Evolutionary conservation across 2,329 filamentous ascomycete genomes (phyloP).

Genomic region (Plenodomus biglobosus): DNA sequence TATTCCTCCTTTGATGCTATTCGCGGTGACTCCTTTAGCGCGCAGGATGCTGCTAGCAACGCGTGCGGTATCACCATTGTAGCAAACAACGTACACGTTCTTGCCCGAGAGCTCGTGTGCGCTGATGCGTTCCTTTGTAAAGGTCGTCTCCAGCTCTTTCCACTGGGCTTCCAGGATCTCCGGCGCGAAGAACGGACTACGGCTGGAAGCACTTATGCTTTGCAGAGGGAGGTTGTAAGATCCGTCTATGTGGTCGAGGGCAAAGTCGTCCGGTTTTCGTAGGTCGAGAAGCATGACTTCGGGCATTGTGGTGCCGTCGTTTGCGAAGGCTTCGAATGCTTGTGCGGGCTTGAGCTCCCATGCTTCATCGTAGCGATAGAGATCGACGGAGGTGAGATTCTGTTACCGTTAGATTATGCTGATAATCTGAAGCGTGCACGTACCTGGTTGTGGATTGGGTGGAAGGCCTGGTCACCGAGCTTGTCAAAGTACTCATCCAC

Average conservation of each 20-base stretch:
- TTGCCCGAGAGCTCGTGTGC: slow-evolving; percentile 21
- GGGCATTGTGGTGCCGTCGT: no score
- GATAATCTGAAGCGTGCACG: neutral
- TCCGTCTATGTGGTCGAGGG: slow-evolving; percentile 17
- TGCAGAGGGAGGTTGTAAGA: slow-evolving; percentile 24
- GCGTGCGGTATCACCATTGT: slow-evolving; percentile 20
- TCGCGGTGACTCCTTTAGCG: slow-evolving; percentile 15
- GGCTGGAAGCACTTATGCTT: slow-evolving; percentile 10
- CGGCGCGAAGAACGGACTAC: slow-evolving; percentile 20
- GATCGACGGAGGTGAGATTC: slow-evolving; percentile 21
- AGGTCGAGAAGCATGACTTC: slow-evolving; percentile 13
- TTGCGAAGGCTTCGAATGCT: slow-evolving; percentile 4
- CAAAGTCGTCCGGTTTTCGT: slow-evolving; percentile 21
- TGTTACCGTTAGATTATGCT: neutral
- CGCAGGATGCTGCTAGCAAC: slow-evolving; percentile 24
- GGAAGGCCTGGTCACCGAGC: slow-evolving; percentile 44
- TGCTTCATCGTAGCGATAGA: slow-evolving; percentile 26
- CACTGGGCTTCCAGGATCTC: slow-evolving; percentile 19
- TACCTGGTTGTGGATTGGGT: slow-evolving; percentile 21
- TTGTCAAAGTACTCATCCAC: slow-evolving; percentile 63
- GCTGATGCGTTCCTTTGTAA: slow-evolving; percentile 18
- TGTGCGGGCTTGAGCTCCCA: slow-evolving; percentile 20
- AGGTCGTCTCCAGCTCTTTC: slow-evolving; percentile 21
- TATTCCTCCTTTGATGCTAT: slow-evolving; percentile 22
- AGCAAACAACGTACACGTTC: slow-evolving; percentile 21